A percentile compares a stretch with the other conserved stretches of the same genome.
phyloP scores from a whole-genome alignment of 2,329 filamentous ascomycete genomes.

The Ilyonectria sp. region DNA sequence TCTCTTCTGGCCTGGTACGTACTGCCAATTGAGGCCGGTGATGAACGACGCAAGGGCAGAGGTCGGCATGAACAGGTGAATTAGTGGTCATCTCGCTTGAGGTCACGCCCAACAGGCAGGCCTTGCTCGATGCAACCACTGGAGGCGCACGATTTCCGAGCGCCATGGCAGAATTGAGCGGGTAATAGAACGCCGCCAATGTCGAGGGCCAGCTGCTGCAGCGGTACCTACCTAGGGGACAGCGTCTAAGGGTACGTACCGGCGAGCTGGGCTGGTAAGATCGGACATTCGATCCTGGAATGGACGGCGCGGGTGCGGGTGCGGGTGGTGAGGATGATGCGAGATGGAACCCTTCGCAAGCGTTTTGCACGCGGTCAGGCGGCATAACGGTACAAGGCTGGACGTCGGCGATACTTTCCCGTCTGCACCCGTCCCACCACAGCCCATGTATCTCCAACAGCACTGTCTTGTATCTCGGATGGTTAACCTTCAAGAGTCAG shows the following conservation, averaged over 20 bases:
- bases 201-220: constrained; percentile 7
- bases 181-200: constrained; percentile 23
- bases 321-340: constrained; percentile 34
- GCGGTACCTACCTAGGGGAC: neutral
- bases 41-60: constrained; percentile 14
- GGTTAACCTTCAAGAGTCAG: constrained; percentile 33
- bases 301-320: constrained; percentile 11
- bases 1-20: neutral
- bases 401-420: constrained; percentile 29
- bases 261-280: neutral
- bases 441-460: constrained; percentile 27
- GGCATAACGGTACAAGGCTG: constrained; percentile 35
- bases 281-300: constrained; percentile 23
- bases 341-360: constrained; percentile 33
- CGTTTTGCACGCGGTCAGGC: constrained; percentile 34
- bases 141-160: constrained; percentile 14
- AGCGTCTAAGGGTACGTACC: neutral
- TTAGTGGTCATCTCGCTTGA: constrained; percentile 41
- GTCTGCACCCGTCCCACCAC: neutral
- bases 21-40: constrained; percentile 14
- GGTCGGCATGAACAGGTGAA: constrained; percentile 36
- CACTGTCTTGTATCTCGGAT: constrained; percentile 28
- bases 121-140: constrained; percentile 31
- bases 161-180: constrained; percentile 27
- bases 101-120: constrained; percentile 28